Evolutionary conservation across 2,329 filamentous ascomycete genomes (phyloP), one percentile per base, ranked within the genome.

Genomic region (Emmonsiellopsis sp.): DNA sequence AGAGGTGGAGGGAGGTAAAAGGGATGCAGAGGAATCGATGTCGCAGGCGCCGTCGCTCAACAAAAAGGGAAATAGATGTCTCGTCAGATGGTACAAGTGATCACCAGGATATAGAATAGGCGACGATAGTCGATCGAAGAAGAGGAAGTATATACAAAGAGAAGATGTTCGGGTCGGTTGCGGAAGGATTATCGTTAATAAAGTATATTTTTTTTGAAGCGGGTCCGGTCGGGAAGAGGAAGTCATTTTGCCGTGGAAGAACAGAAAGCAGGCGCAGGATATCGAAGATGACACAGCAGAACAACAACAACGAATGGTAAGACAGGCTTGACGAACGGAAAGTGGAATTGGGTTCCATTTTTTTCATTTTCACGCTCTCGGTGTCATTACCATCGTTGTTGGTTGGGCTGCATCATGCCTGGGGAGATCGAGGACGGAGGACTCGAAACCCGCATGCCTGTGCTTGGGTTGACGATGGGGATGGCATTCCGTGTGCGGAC

Each of bases 401-500:
- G 69, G 57, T 62, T 64, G 57, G 65, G 62, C 74, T 84, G 82
- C 76, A 81, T 79, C 74, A 82, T 77, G 67, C 75, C 79, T 55
- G 83, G 82, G 53, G 82, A 84, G 65, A 85, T 79, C 59, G 80
- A 83, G 57, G 85, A 85, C 31, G 92, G 89, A 61, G 92, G 92
- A 75, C 89, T 95, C 53, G 89, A 85, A 77, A 96, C 86, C 65
- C 83, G 82, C 70, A 90, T 84, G 66, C 93, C 90, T 54, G 92
- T 96, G 62, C 82, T 87, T 52, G 93, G 93, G 78, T 98, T 95
- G 73, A 97, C 88, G 69, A 98, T 98, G 55, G 92, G 92, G 61
- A 97, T 97, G 65, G 93, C 89, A 71, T 96, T 97, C 72, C 90
- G 88, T 55, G 86, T 83, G 62, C 93, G 88, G 59, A 91, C 88